phyloP scores from a whole-genome alignment of 2,329 filamentous ascomycete genomes.

The Aspergillus jensenii region DNA sequence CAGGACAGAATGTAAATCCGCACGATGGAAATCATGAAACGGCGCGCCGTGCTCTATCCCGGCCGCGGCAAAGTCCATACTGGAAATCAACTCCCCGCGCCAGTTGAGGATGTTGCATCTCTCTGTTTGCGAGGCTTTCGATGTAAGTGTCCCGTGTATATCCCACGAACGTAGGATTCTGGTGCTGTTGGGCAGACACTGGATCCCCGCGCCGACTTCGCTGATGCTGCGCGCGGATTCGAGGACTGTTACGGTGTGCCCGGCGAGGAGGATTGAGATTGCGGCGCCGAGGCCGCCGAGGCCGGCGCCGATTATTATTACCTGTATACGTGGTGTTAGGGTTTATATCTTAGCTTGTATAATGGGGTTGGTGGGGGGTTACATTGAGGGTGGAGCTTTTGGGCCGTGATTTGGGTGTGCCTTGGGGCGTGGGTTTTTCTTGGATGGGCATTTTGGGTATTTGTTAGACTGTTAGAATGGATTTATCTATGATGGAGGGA shows the following conservation, averaged over 20 bases:
- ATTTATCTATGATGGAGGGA: no score
- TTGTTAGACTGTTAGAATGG: neutral
- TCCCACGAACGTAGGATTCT: slow-evolving; percentile 12
- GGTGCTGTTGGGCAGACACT: slow-evolving; percentile 24
- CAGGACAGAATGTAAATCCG: slow-evolving; percentile 1
- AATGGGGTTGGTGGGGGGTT: neutral
- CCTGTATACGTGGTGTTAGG: neutral
- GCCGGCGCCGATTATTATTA: slow-evolving; percentile 19
- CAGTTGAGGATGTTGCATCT: slow-evolving; percentile 7
- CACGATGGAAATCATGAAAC: slow-evolving; percentile 9
- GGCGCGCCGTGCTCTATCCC: neutral
- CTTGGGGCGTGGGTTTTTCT: neutral
- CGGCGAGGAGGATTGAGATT: slow-evolving; percentile 21
- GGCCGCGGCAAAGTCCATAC: slow-evolving; percentile 3
- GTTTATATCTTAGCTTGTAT: neutral
- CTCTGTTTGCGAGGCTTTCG: slow-evolving; percentile 1
- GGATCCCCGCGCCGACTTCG: slow-evolving; percentile 28
- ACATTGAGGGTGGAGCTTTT: neutral
- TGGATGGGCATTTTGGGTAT: neutral
- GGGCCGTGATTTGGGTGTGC: neutral
- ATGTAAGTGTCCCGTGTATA: neutral
- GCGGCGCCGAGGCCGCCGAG: slow-evolving; percentile 15
- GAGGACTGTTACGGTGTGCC: slow-evolving; percentile 23
- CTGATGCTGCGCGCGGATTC: slow-evolving; percentile 22
- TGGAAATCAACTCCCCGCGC: slow-evolving; percentile 1